A percentile compares a stretch with the other conserved stretches of the same genome.
phyloP scores from a whole-genome alignment of 495 filamentous ascomycete genomes.

The Echria macrotheca region DNA sequence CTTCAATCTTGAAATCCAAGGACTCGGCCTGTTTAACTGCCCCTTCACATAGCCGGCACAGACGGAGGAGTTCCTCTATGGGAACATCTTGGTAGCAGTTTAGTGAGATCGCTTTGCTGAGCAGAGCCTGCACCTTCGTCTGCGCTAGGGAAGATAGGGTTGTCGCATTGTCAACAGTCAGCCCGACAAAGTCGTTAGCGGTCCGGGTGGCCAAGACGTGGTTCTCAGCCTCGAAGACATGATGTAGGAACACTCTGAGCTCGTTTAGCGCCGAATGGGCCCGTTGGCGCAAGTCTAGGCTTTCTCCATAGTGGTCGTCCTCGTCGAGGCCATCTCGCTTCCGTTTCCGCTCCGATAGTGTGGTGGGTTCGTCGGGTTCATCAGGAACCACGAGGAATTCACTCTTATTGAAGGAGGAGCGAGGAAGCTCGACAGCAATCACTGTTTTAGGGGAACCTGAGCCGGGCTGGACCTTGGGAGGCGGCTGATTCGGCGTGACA shows the following conservation, averaged over 20 bases:
- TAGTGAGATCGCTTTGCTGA: constrained; percentile 64
- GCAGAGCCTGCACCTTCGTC: constrained; percentile 58
- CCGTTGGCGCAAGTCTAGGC: constrained; percentile 71
- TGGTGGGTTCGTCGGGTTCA: constrained; percentile 34
- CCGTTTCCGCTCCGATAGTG: constrained; percentile 35
- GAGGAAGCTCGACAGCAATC: constrained; percentile 37
- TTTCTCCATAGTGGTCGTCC: constrained; percentile 41
- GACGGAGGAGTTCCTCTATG: constrained; percentile 62
- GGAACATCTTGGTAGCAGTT: constrained; percentile 65
- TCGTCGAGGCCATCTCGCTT: constrained; percentile 37
- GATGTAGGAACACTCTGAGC: constrained; percentile 60
- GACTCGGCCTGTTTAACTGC: constrained; percentile 63
- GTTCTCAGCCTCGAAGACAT: constrained; percentile 77
- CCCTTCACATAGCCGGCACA: constrained; percentile 76
- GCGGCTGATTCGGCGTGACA: neutral
- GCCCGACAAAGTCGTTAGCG: constrained; percentile 33
- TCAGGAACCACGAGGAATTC: constrained; percentile 37
- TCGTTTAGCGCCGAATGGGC: constrained; percentile 65
- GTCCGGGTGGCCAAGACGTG: constrained; percentile 44
- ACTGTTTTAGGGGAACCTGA: constrained; percentile 14
- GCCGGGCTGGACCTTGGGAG: constrained; percentile 4
- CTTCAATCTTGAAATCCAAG: constrained; percentile 58
- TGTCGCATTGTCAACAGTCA: constrained; percentile 49
- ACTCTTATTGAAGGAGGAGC: constrained; percentile 31
- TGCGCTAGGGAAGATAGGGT: constrained; percentile 62